Percentiles rank a stretch among this genome's conserved stretches.
phyloP scores from a whole-genome alignment of 352 stramenopile species.

The Pseudoperonospora humuli region DNA sequence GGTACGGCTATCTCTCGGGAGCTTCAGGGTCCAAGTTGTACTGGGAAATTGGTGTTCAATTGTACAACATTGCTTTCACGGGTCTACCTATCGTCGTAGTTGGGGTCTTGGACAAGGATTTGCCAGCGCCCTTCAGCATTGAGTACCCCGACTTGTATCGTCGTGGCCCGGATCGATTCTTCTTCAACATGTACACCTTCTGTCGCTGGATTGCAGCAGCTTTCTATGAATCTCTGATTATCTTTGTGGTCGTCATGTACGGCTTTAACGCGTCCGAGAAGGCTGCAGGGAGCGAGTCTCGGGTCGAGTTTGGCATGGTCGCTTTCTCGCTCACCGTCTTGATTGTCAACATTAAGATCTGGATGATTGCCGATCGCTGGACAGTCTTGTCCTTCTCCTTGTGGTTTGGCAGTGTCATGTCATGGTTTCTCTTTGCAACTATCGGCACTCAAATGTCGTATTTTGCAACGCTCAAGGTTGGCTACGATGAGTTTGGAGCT shows the following conservation, averaged over 20 bases:
- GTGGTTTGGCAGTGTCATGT: conserved; percentile 57
- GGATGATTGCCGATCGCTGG: conserved; percentile 75
- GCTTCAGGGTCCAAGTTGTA: conserved; percentile 87
- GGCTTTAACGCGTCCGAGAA: conserved; percentile 63
- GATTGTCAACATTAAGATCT: conserved; percentile 92
- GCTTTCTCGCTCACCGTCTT: conserved; percentile 90
- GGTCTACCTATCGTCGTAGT: conserved; percentile 87
- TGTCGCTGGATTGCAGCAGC: conserved; percentile 69
- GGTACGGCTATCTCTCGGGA: conserved; percentile 89
- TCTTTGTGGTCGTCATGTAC: conserved; percentile 76
- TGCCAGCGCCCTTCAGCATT: conserved; percentile 64
- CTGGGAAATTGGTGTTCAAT: conserved; percentile 75
- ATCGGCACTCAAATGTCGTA: conserved; percentile 49
- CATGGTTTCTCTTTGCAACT: conserved; percentile 58
- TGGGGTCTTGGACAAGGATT: conserved; percentile 76
- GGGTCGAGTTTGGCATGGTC: conserved; percentile 78
- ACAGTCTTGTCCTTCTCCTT: conserved; percentile 49
- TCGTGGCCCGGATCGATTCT: conserved; percentile 50
- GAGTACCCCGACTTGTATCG: conserved; percentile 76
- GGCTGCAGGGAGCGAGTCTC: conserved; percentile 52
- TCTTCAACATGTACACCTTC: conserved; percentile 79
- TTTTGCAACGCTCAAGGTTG: conserved; percentile 60
- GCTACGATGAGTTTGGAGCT: conserved; percentile 70
- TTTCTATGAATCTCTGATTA: conserved; percentile 71
- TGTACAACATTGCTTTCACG: conserved; percentile 94